Evolutionary conservation across 140 eudicot species (phyloP).

Genomic region (Flaveria floridana): DNA sequence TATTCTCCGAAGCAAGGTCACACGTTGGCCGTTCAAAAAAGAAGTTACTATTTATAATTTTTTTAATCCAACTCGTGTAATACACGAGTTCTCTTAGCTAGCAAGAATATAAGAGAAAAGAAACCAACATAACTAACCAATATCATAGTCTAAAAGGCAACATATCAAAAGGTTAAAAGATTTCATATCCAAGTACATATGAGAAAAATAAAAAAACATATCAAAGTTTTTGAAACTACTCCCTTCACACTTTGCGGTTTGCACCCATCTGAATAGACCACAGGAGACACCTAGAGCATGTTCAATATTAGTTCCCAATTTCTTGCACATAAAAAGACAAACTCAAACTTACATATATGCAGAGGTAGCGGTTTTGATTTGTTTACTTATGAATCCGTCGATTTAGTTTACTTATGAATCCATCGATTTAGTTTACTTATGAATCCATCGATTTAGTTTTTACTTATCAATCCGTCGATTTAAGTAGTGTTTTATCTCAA

Average conservation of each 20-base stretch:
- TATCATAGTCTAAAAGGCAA: slow-evolving; percentile 22
- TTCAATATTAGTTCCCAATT: neutral
- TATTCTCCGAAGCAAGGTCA: no score
- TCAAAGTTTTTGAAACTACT: slow-evolving; percentile 18
- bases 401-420: neutral
- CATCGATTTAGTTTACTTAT: neutral
- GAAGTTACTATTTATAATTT: no score
- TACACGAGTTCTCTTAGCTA: no score
- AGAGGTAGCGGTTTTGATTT: neutral
- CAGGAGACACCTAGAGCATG: slow-evolving; percentile 20
- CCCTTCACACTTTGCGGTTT: slow-evolving; percentile 15
- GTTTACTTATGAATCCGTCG: neutral
- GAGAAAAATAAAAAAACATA: slow-evolving; percentile 17
- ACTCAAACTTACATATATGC: neutral
- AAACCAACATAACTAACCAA: neutral
- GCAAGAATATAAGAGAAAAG: neutral
- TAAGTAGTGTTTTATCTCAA: neutral
- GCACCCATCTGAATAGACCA: slow-evolving; percentile 17
- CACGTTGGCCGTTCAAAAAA: no score
- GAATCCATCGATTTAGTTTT: neutral
- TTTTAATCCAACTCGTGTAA: no score
- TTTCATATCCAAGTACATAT: slow-evolving; percentile 27
- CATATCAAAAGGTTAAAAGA: slow-evolving; percentile 8
- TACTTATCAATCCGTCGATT: neutral
- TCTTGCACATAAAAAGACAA: neutral